Evolutionary conservation across 495 filamentous ascomycete species (phyloP).

Genomic region (Aspergillus olivimuriae): DNA sequence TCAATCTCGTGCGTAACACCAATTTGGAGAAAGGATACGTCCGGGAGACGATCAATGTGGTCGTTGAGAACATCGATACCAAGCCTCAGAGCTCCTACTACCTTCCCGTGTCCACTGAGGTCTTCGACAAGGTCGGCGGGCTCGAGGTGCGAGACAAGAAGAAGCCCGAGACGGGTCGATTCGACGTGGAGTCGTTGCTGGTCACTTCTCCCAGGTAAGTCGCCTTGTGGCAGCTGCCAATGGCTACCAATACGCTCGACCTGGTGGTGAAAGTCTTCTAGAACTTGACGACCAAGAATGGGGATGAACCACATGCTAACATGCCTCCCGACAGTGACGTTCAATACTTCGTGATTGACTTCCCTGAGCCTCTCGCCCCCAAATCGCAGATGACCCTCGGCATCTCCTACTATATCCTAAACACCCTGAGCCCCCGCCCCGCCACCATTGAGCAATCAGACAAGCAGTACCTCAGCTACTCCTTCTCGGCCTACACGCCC

Average conservation of each 20-base stretch:
- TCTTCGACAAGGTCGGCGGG: slow-evolving; percentile 70
- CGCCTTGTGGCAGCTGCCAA: slow-evolving; percentile 17
- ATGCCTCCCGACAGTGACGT: slow-evolving; percentile 53
- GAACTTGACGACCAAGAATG: no score
- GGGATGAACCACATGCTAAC: no score
- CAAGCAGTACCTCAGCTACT: slow-evolving; percentile 77
- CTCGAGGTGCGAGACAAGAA: slow-evolving; percentile 92
- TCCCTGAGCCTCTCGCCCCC: slow-evolving; percentile 67
- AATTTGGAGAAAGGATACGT: slow-evolving; percentile 89
- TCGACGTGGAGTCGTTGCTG: slow-evolving; percentile 56
- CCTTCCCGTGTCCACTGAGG: slow-evolving; percentile 69
- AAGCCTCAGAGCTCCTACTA: slow-evolving; percentile 82
- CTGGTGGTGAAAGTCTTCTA: no score
- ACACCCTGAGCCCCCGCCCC: slow-evolving; percentile 70
- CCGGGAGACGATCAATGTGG: slow-evolving; percentile 84
- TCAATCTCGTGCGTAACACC: slow-evolving; percentile 80
- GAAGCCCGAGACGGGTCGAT: slow-evolving; percentile 55
- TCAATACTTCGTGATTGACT: slow-evolving; percentile 77
- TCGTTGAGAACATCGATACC: slow-evolving; percentile 80
- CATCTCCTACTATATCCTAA: slow-evolving; percentile 75
- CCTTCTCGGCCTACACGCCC: slow-evolving; percentile 72
- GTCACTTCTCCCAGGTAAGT: slow-evolving; percentile 25
- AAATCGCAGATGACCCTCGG: slow-evolving; percentile 75
- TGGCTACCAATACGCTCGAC: slow-evolving; percentile 9
- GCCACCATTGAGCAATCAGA: slow-evolving; percentile 73